Conservation (phyloP, 2,329 filamentous ascomycete genomes). For the Alternaria sp. region DNA sequence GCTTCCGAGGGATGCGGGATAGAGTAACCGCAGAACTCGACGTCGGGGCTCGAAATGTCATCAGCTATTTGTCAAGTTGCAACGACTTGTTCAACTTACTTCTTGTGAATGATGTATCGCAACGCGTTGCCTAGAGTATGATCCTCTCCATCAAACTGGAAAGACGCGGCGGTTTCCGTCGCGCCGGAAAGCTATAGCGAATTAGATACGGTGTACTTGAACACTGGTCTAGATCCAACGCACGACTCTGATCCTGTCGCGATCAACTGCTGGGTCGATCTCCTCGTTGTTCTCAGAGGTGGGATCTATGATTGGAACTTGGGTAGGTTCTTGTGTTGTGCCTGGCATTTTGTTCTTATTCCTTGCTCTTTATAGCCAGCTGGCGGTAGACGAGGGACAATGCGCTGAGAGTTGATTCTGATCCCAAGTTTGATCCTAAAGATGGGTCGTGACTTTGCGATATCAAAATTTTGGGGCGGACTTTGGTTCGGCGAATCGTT, state of each 20-base stretch:
- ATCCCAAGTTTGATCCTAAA: neutral
- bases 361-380: conserved; percentile 14
- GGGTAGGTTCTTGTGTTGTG: conserved; percentile 29
- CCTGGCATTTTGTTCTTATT: conserved; percentile 27
- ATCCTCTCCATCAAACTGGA: conserved; percentile 92
- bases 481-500: conserved; percentile 31
- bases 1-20: conserved; percentile 96
- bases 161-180: conserved; percentile 86
- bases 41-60: conserved; percentile 72
- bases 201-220: neutral
- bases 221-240: conserved; percentile 14
- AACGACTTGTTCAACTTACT: conserved; percentile 64
- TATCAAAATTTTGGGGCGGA: conserved; percentile 39
- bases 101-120: conserved; percentile 97
- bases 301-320: conserved; percentile 33
- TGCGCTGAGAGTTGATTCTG: neutral
- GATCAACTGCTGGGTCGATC: conserved; percentile 47
- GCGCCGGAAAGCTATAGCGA: conserved; percentile 78
- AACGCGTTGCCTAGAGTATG: conserved; percentile 95
- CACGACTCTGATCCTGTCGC: conserved; percentile 57
- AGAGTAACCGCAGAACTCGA: conserved; percentile 98
- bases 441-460: conserved; percentile 29
- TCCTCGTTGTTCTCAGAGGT: conserved; percentile 37
- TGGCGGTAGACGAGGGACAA: neutral
- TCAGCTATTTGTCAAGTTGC: conserved; percentile 2